Base-by-base conservation (phyloP, 1,284 basidiomycete genomes). In the Macrocystidia cucumis region DNA sequence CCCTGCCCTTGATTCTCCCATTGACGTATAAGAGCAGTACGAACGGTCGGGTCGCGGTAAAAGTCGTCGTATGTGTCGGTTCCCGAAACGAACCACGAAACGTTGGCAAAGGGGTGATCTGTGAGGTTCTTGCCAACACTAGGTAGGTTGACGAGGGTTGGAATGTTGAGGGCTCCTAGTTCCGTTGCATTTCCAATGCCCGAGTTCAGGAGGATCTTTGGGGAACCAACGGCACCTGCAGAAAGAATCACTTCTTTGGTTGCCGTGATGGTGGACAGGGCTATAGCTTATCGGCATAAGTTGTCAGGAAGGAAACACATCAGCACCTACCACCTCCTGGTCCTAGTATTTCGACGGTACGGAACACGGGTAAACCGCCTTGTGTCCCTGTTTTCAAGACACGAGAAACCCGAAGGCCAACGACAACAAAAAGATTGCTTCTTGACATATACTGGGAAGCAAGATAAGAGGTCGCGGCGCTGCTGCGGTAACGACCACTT, bases 71-170 rank as follows among this genome's bases (percentile, higher is more conserved):
- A 39, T 9, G 54, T 51, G 30, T 40, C 32, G 3, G 38, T 46
- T 17, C 16, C 19, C 9, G 13, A 16, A 21, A 44, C 41, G 17
- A 43, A 44, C 26, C 50, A 55, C 5, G 33, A 32, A 21, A 42
- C 57, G 9, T 44, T 39, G 34, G 49, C 40, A 16, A 48, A 42
- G 11, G 51, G 38, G 31, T 56, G 54, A 34, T 67, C 63, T 8
- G 40, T 38, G 16, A 55, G 28, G 23, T 51, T 51, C 29, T 51
- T 27, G 5, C 52, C 52, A 16, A 54, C 49, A 19, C 39, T 40
- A 5, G 52, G 50, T n/a, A 51, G 43, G 35, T 50, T 30, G 16
- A 52, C 39, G 8, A 48, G n/a, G 2, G 49, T 29, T 8, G 30
- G 11, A 4, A 54, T 36, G 2, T 40, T 43, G 6, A 51, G 14